Percentiles rank a stretch among this genome's conserved stretches.
These are phyloP conservation scores for Karstenula rhodostoma DNA, from an alignment of 2,329 filamentous ascomycete species.

Conservation along the genomic window DNA sequence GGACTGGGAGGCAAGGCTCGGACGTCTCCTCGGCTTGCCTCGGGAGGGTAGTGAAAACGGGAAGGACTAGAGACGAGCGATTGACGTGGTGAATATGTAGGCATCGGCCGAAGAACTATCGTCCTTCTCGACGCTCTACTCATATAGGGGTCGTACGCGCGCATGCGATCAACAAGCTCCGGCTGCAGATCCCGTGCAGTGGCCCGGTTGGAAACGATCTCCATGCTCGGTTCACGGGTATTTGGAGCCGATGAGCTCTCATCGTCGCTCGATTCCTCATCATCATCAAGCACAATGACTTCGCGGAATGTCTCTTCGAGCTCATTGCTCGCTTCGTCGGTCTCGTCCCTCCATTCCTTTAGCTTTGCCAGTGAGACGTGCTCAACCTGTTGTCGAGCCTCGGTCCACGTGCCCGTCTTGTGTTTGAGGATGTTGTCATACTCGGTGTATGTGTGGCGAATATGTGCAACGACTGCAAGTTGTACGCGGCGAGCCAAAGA, in stretches of 20 bases:
- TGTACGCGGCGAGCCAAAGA: constrained; percentile 66
- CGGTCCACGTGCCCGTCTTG: constrained; percentile 60
- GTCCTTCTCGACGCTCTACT: constrained; percentile 32
- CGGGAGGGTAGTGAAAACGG: constrained; percentile 16
- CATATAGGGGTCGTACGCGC: constrained; percentile 23
- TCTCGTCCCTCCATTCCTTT: constrained; percentile 69
- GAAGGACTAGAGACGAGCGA: constrained; percentile 19
- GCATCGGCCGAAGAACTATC: constrained; percentile 31
- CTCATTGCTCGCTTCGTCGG: constrained; percentile 58
- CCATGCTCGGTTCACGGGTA: constrained; percentile 41
- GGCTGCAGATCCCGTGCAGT: constrained; percentile 43
- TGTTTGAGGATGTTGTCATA: constrained; percentile 66
- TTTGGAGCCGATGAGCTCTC: constrained; percentile 27
- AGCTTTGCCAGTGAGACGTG: constrained; percentile 64
- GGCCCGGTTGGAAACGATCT: constrained; percentile 43
- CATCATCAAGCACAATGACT: constrained; percentile 69
- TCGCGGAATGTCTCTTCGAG: constrained; percentile 70
- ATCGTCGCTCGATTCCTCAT: constrained; percentile 45
- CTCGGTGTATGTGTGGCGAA: constrained; percentile 68
- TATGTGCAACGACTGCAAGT: constrained; percentile 68
- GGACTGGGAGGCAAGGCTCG: constrained; percentile 12
- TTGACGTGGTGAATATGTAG: constrained; percentile 19
- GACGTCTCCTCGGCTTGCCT: constrained; percentile 16
- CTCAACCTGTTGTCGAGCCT: constrained; percentile 64
- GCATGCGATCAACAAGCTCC: constrained; percentile 28